Conservation (phyloP, 176 grass and related monocot genomes). For the Carex parvula region DNA sequence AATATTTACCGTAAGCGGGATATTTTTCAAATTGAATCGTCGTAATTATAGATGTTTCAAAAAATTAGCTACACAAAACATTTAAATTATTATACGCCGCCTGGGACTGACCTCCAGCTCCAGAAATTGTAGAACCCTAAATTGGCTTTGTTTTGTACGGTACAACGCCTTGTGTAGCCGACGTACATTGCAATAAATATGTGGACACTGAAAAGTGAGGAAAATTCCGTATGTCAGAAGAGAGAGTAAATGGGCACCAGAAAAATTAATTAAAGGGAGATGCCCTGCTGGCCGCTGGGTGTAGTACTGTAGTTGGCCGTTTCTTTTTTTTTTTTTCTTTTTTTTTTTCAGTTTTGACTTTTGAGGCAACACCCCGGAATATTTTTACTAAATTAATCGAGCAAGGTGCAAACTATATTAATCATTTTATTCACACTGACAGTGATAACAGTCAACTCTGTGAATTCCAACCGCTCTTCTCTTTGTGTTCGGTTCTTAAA, state of each 20-base stretch:
- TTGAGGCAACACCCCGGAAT: too few relatives aligned
- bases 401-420: too few relatives aligned
- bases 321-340: not conserved
- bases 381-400: too few relatives aligned
- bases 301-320: not conserved
- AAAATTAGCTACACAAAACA: too few relatives aligned
- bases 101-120: too few relatives aligned
- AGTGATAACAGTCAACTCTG: too few relatives aligned
- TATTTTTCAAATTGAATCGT: too few relatives aligned
- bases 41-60: too few relatives aligned
- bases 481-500: too few relatives aligned
- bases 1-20: too few relatives aligned
- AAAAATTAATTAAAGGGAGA: constrained; percentile 14
- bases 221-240: not conserved
- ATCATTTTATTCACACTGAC: too few relatives aligned
- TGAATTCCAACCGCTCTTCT: too few relatives aligned
- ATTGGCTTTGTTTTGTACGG: not conserved
- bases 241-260: not conserved
- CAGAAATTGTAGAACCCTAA: not conserved
- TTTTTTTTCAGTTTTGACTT: not conserved
- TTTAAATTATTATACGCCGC: not conserved
- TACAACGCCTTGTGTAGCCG: not conserved
- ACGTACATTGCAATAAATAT: not conserved
- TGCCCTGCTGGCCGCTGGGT: not conserved
- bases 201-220: not conserved